Base-by-base conservation (phyloP, 805 yeast species). In the Pichia kluyveri region DNA sequence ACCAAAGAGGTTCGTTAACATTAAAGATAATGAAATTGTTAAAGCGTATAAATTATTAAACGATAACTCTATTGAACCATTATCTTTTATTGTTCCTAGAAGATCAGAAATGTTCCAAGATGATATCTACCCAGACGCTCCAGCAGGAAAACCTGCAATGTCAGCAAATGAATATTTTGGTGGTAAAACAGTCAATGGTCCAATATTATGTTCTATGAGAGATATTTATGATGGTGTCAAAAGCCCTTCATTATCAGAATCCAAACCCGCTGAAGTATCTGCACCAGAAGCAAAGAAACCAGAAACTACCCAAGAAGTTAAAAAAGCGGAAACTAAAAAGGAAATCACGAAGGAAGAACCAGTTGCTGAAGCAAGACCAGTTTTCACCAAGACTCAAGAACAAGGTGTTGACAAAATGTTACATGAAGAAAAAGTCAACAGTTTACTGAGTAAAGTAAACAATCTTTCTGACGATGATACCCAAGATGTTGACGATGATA, bases 31-130 rank as follows among this genome's bases (percentile, higher is more conserved):
- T 62, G 99, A 93, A 67, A 80, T 93, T 40, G 73, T 87, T 49
- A 80, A 79, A 59, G 79, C 84, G 41, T 93, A 75, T 72, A 93
- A 93, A 70, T 82, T 95, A n/a, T 86, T 87, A 31, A 83, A 83
- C 56, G 98, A 93, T 67, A 73, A 77, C 46, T 68, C 77, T 28
- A 79, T 93, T 56, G 98, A 93, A 71, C 97, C 97, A 15, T 76
- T 93, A 46, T 86, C 96, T 5, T 93, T 91, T 63, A 78, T 80
- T 57, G 96, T 91, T 49, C 99, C 99, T 55, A 80, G 98, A 72
- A 84, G 89, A 64, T 78, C 96, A 5, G 98, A 93, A 60, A 80
- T 82, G 58, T 91, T 93, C 72, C 96, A 93, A 67, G 83, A 76
- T 41, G 98, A 90, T 58, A 87, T 93, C 44, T 93, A 83, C 62